Base-by-base conservation (phyloP, 2,329 filamentous ascomycete species). In the Macrophomina tecta region DNA sequence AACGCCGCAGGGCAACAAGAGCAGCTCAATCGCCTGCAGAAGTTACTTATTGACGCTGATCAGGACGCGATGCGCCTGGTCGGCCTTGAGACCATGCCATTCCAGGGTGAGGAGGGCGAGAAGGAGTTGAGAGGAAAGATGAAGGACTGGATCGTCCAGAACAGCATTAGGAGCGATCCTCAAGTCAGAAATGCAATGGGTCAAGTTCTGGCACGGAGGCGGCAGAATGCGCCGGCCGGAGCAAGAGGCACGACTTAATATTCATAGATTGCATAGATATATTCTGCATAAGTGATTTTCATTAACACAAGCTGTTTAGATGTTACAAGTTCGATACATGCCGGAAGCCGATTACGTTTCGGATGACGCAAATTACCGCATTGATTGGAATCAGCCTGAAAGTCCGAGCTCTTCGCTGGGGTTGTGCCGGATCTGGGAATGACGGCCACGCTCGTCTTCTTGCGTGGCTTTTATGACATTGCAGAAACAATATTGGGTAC, bases 101-200 rank as follows among this genome's bases (percentile, higher is more conserved):
- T 93, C 78, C 87, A 84, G 61, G 90, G 89, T n/a, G 90, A 96
- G 73, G 81, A 85, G 42, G 85, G 86, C 68, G 81, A 90, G 55
- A 83, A 82, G 52, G 88, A 87, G 68, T 80, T 96, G 73, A 86
- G 89, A 69, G 85, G 85, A 48, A 91, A 90, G 73, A 86, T 97
- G 80, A 91, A 90, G 79, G 92, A 95, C 73, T 97, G 93, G 86
- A 82, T 98, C 71, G 89, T 97, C 61, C 89, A 96, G 77, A 96
- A 96, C 75, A 94, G 90, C 14, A 91, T 96, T 68, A 86, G 88
- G 70, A 88, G 86, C 56, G 91, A 94, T 78, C 90, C 89, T 0
- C 92, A 94, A 80, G 94, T 98, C 8, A 86, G 89, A 71, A 90
- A 92, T 77, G 93, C 93, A 0, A 84, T 97, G 71, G 89, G 88